Evolutionary conservation across 805 yeast genomes (phyloP), one percentile per base, ranked within the genome.

Genomic region (Wickerhamiella azyma): DNA sequence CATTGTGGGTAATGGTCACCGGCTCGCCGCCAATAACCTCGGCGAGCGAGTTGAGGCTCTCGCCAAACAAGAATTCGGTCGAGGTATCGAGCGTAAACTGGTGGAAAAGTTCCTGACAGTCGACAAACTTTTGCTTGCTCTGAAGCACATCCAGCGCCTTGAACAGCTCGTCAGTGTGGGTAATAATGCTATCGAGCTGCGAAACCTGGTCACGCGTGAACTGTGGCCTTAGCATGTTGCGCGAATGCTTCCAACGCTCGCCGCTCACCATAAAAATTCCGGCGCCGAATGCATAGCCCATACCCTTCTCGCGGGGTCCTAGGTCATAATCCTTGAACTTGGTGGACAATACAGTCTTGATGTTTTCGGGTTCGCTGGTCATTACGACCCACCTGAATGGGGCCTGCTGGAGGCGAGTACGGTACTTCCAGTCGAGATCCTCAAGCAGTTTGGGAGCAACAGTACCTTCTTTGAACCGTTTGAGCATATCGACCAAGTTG

Each of bases 31-130:
- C 37, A 35, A 18, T 17, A 8, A 17, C 11, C 24, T 17, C 24
- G 11, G 26, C 21, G 26, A 61, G 55, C 10, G 55, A 50, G 29
- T 53, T 52, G 10, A 55, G 55, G 7, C 58, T 53, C 47, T 60
- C 60, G 11, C 65, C 65, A 48, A 61, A 57, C 40, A 61, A 47
- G 36, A 60, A 60, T 49, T 61, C 63, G 11, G 65, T 59, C 13
- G 64, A 57, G 10, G 63, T 56, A 45, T 61, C 65, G 49, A 61
- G 42, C 11, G 64, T 61, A 41, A 61, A 48, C 29, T 52, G 46
- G 51, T 52, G 60, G 46, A 59, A 55, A 26, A 57, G 52, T 26
- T 42, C 52, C 45, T 59, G 63, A 26, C 56, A 47, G 19, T 61
- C 64, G 38, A 60, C 48, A 18, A 10, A 43, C 30, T 43, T 30